Conservation (phyloP, 305 asterid species). For the Fraxinus baroniana region DNA sequence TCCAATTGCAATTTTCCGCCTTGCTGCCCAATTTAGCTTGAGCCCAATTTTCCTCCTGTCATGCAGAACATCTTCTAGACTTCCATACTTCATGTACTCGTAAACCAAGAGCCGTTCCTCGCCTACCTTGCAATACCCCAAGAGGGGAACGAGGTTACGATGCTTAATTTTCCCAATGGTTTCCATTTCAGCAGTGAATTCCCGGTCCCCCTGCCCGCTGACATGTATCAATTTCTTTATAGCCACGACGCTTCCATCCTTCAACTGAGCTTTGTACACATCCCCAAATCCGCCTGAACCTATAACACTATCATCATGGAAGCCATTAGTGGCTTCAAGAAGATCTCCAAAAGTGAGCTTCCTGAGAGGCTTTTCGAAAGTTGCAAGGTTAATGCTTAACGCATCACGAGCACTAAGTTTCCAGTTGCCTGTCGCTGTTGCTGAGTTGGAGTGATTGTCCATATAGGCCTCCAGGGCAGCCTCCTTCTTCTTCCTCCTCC, state of each 20-base stretch:
- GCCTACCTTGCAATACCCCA: constrained; percentile 74
- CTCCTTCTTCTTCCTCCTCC: constrained; percentile 76
- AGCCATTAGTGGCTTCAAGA: constrained; percentile 73
- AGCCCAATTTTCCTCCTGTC: constrained; percentile 61
- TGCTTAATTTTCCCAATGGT: constrained; percentile 80
- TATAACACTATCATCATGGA: constrained; percentile 53
- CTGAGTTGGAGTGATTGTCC: constrained; percentile 70
- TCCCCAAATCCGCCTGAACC: constrained; percentile 86
- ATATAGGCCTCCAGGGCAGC: constrained; percentile 73
- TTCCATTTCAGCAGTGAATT: constrained; percentile 85
- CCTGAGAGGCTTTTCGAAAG: constrained; percentile 81
- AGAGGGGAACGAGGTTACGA: constrained; percentile 68
- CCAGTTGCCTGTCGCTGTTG: constrained; percentile 61
- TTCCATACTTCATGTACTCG: constrained; percentile 93
- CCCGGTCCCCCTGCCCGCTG: constrained; percentile 77
- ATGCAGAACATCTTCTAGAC: constrained; percentile 81
- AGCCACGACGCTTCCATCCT: constrained; percentile 70
- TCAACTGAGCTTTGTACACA: constrained; percentile 70
- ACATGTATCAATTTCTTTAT: constrained; percentile 74
- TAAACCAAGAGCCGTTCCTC: constrained; percentile 88
- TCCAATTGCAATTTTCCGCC: constrained; percentile 79
- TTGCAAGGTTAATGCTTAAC: constrained; percentile 62
- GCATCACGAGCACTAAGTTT: constrained; percentile 70
- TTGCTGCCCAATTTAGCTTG: constrained; percentile 68
- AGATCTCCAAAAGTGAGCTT: constrained; percentile 87